Percentiles rank a stretch among this genome's conserved stretches.
Evolutionary conservation across 176 grass and related monocot genomes (phyloP).

Genomic region (Oryza glaberrima): DNA sequence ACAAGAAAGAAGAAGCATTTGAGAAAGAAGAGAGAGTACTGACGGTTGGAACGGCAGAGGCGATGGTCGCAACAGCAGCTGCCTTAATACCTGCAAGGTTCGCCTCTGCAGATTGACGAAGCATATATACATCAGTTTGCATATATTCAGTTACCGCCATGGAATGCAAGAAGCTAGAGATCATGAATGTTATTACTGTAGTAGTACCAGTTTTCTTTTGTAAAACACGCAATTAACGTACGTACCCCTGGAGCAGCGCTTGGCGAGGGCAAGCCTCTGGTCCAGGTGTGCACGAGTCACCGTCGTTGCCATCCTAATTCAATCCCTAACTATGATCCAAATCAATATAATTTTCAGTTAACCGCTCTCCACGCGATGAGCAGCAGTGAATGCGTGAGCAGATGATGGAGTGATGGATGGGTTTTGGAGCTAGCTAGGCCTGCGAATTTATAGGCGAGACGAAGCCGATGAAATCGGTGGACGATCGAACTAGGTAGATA

Average conservation of each 20-base stretch:
- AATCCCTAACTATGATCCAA: no score
- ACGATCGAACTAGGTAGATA: no score
- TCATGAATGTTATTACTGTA: no score
- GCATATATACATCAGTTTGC: neutral
- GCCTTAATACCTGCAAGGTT: conserved; percentile 64
- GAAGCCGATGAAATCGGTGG: neutral
- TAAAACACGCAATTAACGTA: no score
- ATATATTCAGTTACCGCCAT: neutral
- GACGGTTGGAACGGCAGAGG: conserved; percentile 51
- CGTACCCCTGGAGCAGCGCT: conserved; percentile 67
- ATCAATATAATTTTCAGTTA: no score
- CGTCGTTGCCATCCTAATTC: conserved; percentile 34
- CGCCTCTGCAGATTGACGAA: conserved; percentile 48
- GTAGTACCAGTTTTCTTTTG: no score
- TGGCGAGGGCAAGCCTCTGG: conserved; percentile 71
- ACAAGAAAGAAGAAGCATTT: no score
- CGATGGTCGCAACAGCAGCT: conserved; percentile 60
- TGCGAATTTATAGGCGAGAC: conserved; percentile 4
- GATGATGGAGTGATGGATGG: neutral
- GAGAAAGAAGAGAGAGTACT: no score
- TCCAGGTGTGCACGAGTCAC: conserved; percentile 63
- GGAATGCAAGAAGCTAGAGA: no score
- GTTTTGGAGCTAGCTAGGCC: no score
- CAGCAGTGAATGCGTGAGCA: no score
- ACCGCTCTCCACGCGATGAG: no score